Conservation (phyloP, 306 rosid species). For the Purshia tridentata region DNA sequence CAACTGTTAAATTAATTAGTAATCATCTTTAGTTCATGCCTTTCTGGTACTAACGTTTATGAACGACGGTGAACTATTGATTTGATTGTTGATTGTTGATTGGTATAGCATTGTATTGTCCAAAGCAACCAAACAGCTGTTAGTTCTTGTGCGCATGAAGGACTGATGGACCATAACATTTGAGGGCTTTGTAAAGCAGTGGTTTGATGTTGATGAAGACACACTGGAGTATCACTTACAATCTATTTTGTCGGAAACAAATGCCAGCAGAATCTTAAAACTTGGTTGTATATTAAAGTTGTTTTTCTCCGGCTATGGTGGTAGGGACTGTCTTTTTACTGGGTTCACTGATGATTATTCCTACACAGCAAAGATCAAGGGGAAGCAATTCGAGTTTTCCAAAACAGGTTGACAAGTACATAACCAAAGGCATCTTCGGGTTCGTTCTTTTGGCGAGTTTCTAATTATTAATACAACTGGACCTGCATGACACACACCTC, state of each 20-base stretch:
- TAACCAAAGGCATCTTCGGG: background rate
- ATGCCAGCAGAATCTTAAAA: background rate
- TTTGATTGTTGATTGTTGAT: too few relatives aligned
- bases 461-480: too few relatives aligned
- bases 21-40: too few relatives aligned
- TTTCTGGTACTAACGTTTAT: too few relatives aligned
- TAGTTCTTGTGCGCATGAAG: too few relatives aligned
- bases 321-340: background rate
- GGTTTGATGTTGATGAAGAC: constrained; percentile 21
- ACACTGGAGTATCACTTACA: background rate
- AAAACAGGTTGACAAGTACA: background rate
- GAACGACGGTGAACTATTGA: too few relatives aligned
- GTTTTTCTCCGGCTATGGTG: background rate
- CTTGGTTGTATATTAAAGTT: background rate
- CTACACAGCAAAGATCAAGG: too few relatives aligned
- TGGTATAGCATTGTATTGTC: too few relatives aligned
- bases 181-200: constrained; percentile 17
- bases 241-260: background rate
- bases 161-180: constrained; percentile 6
- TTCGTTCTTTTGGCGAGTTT: background rate
- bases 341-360: background rate
- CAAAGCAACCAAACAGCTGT: too few relatives aligned
- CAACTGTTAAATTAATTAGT: too few relatives aligned
- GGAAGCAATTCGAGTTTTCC: background rate
- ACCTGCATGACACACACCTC: too few relatives aligned